phyloP scores from a whole-genome alignment of 805 yeast species.

The Ogataea trehalophila region DNA sequence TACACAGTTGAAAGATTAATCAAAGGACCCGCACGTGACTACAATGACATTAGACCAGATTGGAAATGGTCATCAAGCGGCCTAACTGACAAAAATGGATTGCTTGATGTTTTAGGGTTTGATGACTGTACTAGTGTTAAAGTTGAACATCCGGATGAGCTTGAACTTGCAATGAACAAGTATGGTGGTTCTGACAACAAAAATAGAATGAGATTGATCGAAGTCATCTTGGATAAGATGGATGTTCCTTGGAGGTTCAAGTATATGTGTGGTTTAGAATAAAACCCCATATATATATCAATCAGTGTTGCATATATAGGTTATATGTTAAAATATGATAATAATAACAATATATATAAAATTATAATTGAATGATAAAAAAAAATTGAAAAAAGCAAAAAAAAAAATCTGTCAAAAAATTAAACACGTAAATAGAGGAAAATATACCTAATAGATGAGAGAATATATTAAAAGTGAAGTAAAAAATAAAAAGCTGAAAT shows the following conservation, averaged over 20 bases:
- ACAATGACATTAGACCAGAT: conserved; percentile 74
- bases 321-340: too few relatives aligned
- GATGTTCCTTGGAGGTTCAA: conserved; percentile 65
- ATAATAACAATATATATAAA: conserved; percentile 5
- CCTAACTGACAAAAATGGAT: conserved; percentile 29
- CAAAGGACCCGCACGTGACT: conserved; percentile 68
- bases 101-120: conserved; percentile 64
- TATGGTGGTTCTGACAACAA: conserved; percentile 23
- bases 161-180: conserved; percentile 29
- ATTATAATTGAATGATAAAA: not conserved
- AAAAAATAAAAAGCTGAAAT: not conserved
- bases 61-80: conserved; percentile 65
- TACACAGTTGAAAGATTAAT: conserved; percentile 88
- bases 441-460: too few relatives aligned
- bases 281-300: conserved; percentile 1
- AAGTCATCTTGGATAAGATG: conserved; percentile 50
- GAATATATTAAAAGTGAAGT: too few relatives aligned
- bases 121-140: conserved; percentile 28
- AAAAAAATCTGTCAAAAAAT: not conserved
- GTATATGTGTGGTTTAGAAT: conserved; percentile 28
- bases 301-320: conserved; percentile 7
- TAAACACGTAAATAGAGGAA: not conserved
- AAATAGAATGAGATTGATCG: conserved; percentile 36
- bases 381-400: not conserved
- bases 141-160: conserved; percentile 34